Evolutionary conservation across 805 yeast genomes (phyloP), one percentile per base, ranked within the genome.

Genomic region (Candida suzukii): DNA sequence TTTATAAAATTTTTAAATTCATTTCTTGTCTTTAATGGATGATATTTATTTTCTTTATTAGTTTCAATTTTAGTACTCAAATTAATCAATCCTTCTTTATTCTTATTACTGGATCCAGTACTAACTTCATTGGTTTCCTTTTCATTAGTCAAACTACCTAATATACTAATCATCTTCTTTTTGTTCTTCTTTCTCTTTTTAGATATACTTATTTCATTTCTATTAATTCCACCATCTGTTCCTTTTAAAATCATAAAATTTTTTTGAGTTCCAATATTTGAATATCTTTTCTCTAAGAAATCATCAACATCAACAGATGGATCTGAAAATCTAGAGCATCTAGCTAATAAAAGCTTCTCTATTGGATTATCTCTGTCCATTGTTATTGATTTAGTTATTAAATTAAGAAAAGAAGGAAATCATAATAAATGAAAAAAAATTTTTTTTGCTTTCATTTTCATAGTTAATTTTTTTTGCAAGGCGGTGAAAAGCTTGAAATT

Each of bases 291-390:
- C 38, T 66, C 70, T 17, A 76, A 49, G 8, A 73, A 56, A 41
- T 68, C 64, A 25, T n/a, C n/a, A n/a, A n/a, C n/a, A n/a, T n/a
- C n/a, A n/a, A n/a, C n/a, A n/a, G n/a, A n/a, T 61, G 51, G 10
- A 74, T 65, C 39, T 61, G 54, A 1, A 61, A 50, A 17, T 16
- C 21, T 9, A 4, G n/a, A 49, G 38, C 75, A 65, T 45, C 80
- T 52, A 4, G 74, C 54, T 7, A 76, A 58, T 14, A 76, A 56
- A 34, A 65, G 69, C 39, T 56, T 66, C 48, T 76, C 82, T 14
- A 76, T 51, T n/a, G 66, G 56, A 38, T 67, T 64, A 27, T 61
- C 59, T 36, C 68, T 52, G 49, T 72, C 63, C 77, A 71, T 72
- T n/a, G n/a, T n/a, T n/a, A n/a, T n/a, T n/a, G n/a, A n/a, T n/a